Evolutionary conservation across 257 asterid genomes (phyloP), one percentile per base, ranked within the genome.

Genomic region (Solanum chiquidenum): DNA sequence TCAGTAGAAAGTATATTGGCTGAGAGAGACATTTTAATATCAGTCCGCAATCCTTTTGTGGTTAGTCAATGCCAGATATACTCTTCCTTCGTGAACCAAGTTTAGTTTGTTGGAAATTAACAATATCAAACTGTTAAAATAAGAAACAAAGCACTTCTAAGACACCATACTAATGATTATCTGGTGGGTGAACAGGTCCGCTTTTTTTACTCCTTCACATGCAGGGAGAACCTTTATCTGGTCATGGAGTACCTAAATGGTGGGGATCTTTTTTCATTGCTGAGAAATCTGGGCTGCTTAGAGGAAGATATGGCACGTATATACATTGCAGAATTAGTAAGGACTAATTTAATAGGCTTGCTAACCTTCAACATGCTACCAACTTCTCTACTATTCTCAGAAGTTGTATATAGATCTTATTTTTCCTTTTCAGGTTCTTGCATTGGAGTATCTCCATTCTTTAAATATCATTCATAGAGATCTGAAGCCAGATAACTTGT

Each of bases 241-340:
- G 99, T 97, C 66, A 97, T 97, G 99, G 99, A 97, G 92, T 97
- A 97, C 90, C 92, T 97, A 90, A 97, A 97, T 89, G 99, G 99
- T 87, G 99, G 99, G 89, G 99, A 97, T 89, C 96, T 97, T 84
- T 97, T 93, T 90, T 97, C 99, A 86, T 90, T 97, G 91, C 92
- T 97, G 85, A 96, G 89, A 92, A 94, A 93, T 91, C 91, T 97
- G 68, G 99, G 99, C 84, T 97, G 99, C 93, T 94, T 97, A 91
- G 99, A 95, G 89, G 99, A 97, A 92, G 98, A 95, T 88, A 93
- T 93, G 93, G 95, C 98, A 86, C 97, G 98, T 27, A 89, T 94
- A 85, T 97, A 97, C 88, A 92, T 97, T n/a, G 99, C 99, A 76
- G 99, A 97, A 93, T 95, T 97, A 88, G 99, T 97, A 96, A 94